phyloP scores from a whole-genome alignment of 495 filamentous ascomycete genomes.

The Sabuloglossum arenarium region DNA sequence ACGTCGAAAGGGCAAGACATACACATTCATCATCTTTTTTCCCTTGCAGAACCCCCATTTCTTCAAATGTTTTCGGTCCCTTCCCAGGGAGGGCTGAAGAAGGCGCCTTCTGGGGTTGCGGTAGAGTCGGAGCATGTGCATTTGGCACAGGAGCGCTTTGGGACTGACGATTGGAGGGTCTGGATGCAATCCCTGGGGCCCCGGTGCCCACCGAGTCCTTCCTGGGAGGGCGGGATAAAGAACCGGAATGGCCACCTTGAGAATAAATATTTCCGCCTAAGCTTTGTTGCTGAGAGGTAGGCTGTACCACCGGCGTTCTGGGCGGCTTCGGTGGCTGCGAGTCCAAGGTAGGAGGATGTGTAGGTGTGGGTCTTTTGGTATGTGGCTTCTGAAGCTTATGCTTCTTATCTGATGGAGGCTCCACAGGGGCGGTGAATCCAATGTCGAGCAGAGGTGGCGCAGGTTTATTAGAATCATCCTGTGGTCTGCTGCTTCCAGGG shows the following conservation, averaged over 20 bases:
- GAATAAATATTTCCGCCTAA: not conserved
- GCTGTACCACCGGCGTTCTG: not conserved
- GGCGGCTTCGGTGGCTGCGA: not conserved
- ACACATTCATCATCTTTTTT: conserved; percentile 80
- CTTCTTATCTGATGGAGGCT: conserved; percentile 17
- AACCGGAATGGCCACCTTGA: not conserved
- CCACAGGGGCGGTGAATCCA: conserved; percentile 31
- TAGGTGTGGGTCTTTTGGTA: not conserved
- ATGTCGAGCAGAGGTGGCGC: conserved; percentile 27
- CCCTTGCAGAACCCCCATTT: conserved; percentile 77
- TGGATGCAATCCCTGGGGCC: not conserved
- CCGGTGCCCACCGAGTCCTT: not conserved
- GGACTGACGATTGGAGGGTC: not conserved
- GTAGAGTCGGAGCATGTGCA: conserved; percentile 17
- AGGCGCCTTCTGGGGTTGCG: conserved; percentile 12
- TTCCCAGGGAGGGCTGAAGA: conserved; percentile 30
- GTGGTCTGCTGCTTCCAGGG: conserved; percentile 4
- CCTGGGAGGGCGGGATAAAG: not conserved
- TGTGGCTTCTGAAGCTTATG: conserved; percentile 13
- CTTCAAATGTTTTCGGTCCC: conserved; percentile 91
- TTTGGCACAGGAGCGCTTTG: conserved; percentile 6
- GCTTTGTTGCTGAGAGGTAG: not conserved
- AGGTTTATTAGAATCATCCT: conserved; percentile 8
- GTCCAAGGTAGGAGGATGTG: not conserved
- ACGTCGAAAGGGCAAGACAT: conserved; percentile 22